Evolutionary conservation across 2,329 filamentous ascomycete species (phyloP), one percentile per base, ranked within the genome.

Genomic region (Leptographium radiaticola): DNA sequence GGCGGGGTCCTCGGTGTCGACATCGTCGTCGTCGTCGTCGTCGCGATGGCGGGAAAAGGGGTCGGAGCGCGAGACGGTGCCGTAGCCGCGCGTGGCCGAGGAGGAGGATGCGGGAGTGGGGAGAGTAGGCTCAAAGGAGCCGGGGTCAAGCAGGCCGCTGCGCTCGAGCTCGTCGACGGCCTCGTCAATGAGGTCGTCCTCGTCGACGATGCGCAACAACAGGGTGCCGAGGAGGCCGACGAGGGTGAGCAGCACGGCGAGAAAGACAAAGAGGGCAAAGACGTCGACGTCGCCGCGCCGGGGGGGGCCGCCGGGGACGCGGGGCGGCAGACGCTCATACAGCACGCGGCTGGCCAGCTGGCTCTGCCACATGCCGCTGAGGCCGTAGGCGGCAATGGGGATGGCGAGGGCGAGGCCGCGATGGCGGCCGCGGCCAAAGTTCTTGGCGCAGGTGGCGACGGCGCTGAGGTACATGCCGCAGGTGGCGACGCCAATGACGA

Each of bases 371-470:
- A 98, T 91, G 49, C 90, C 89, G 64, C 90, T 95, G 54, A 98
- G 69, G 0, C 93, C 93, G 66, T 96, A 95, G 8, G 87, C 85
- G 0, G 93, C 89, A 66, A 97, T 96, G 1, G 93, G 93, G 56
- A 88, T 76, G 1, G 91, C 90, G 53, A 98, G 75, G 56, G 94
- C 91, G 51, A 98, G 71, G 0, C 93, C 93, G 62, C 91, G 86
- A 63, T 94, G 84, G 63, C 84, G 87, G 5, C 89, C 89, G 57
- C 86, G 83, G 49, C 90, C 90, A 70, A 97, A 98, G 70, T 97
- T 98, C 80, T 98, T 98, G 39, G 93, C 93, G 64, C 89, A 95
- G 0, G 91, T 95, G 8, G 91, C 91, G n/a, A 98, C 85, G 2
- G 89, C 85, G 51, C 84, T 80, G 54, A 97, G 75, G 67, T 97